These are phyloP conservation scores for Kodamaea neixiangensis DNA, from an alignment of 805 yeast species.

Conservation along the genomic window DNA sequence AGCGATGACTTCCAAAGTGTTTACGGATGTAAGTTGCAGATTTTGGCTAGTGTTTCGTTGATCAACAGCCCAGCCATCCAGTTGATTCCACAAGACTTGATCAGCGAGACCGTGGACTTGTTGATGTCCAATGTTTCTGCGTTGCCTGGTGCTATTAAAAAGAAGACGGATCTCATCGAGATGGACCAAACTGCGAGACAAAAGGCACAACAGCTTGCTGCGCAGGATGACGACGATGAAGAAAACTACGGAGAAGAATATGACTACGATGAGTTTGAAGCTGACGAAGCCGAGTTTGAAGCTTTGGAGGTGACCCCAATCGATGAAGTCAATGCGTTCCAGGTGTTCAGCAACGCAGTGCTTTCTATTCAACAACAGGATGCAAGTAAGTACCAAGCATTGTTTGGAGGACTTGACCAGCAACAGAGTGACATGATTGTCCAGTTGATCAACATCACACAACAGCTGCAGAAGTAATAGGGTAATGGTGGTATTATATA, in stretches of 20 bases:
- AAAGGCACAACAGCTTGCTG: conserved; percentile 20
- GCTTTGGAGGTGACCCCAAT: conserved; percentile 80
- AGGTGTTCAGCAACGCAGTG: conserved; percentile 60
- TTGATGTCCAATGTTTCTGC: conserved; percentile 43
- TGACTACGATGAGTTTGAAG: conserved; percentile 48
- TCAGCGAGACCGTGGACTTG: conserved; percentile 40
- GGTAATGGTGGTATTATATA: not conserved
- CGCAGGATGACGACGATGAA: conserved; percentile 30
- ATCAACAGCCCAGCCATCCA: conserved; percentile 32
- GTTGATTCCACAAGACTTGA: conserved; percentile 34
- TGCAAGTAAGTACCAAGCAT: conserved; percentile 46
- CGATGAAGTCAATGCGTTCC: conserved; percentile 73
- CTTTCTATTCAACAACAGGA: conserved; percentile 50
- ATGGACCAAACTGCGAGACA: conserved; percentile 38
- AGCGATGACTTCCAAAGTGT: conserved; percentile 52
- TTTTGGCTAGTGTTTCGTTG: conserved; percentile 46
- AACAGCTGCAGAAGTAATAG: conserved; percentile 6
- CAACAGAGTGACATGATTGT: conserved; percentile 34
- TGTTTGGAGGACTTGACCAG: conserved; percentile 44
- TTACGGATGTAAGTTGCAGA: conserved; percentile 56
- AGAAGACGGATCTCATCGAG: conserved; percentile 45
- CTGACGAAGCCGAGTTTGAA: conserved; percentile 76
- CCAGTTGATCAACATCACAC: conserved; percentile 28
- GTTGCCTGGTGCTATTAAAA: conserved; percentile 51
- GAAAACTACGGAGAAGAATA: conserved; percentile 28